phyloP scores from a whole-genome alignment of 2,329 filamentous ascomycete genomes.

The Monosporascus ibericus region DNA sequence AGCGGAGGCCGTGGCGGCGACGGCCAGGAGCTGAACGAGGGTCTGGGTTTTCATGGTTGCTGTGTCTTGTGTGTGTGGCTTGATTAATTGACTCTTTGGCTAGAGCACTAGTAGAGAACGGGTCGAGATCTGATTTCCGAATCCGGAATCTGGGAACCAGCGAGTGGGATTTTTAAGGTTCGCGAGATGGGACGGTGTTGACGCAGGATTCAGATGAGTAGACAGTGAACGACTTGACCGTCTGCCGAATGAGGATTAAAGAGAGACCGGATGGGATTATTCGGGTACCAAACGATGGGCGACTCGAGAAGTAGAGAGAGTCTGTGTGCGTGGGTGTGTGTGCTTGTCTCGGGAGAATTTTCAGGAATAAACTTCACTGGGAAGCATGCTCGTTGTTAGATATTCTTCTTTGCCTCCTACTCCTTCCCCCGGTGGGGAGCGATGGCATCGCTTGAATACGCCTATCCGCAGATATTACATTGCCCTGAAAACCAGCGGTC shows the following conservation, averaged over 20 bases:
- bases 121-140: no score
- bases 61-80: not conserved
- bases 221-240: no score
- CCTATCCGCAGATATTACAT: no score
- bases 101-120: not conserved
- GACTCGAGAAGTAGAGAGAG: not conserved
- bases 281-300: not conserved
- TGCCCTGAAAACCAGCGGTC: no score
- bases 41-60: not conserved
- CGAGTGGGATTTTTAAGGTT: no score
- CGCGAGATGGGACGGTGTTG: no score
- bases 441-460: no score
- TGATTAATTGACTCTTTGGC: not conserved
- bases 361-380: not conserved
- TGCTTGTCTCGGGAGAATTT: not conserved
- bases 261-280: not conserved
- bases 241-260: not conserved
- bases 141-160: no score
- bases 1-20: not conserved
- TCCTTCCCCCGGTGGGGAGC: not conserved
- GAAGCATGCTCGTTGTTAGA: not conserved
- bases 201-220: no score
- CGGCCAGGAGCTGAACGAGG: not conserved
- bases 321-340: no score
- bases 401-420: not conserved